Base-by-base conservation (phyloP, 2,329 filamentous ascomycete species). In the Cercospora nicotianae region DNA sequence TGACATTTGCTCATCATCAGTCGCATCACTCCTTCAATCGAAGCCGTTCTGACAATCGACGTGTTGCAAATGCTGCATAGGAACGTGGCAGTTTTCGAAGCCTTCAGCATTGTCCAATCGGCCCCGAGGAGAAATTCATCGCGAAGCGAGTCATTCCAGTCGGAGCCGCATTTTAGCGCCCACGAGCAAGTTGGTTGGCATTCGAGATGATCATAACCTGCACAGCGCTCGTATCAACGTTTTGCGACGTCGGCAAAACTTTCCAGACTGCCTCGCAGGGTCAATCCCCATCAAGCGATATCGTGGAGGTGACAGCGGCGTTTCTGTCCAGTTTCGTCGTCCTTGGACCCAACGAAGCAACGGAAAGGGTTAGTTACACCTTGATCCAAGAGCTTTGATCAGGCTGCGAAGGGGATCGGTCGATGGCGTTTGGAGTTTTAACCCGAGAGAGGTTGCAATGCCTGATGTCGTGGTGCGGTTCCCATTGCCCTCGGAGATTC, bases 391-490 rank as follows among this genome's bases (percentile, higher is more conserved):
- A 48, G 42, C 42, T n/a, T 18, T 20, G n/a, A 48, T 48, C 18
- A 20, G n/a, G 42, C 18, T 20, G 9, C 42, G 42, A 48, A 48
- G 10, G n/a, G 42, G 42, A 48, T 48, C 42, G 42, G 42, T 48
- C 42, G 42, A 48, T 20, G 42, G 42, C 42, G 42, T 20, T n/a
- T 48, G n/a, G 42, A 18, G 8, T 20, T 18, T 9, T 12, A 20
- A 20, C 8, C 42, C 42, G 42, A 48, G 18, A 48, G 18, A n/a
- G n/a, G 18, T 7, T 18, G 42, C n/a, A 20, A 48, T 18, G n/a
- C 42, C n/a, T 59, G 55, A 30, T 59, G 55, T 59, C 28, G 55
- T 18, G n/a, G 28, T 59, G 55, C 55, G 55, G 55, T 30, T 59
- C 28, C 55, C 55, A 31, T 18, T 60, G 42, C n/a, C 18, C 42